phyloP scores from a whole-genome alignment of 495 filamentous ascomycete species.

The Elaphomyces granulatus region DNA sequence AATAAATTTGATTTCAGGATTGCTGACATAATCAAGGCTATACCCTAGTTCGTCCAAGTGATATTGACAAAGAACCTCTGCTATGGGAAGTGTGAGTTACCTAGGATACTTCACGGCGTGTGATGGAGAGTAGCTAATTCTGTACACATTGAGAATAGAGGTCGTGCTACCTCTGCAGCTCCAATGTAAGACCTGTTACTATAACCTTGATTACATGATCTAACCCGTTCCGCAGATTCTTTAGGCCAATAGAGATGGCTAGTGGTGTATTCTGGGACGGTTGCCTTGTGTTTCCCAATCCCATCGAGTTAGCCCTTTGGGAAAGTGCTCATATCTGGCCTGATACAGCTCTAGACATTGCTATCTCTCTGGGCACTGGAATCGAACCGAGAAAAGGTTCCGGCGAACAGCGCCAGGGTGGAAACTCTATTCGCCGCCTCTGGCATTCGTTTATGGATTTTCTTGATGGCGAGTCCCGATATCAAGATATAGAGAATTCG shows the following conservation, averaged over 20 bases:
- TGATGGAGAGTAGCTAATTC: slow-evolving; percentile 1
- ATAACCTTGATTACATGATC: slow-evolving; percentile 1
- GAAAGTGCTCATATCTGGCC: slow-evolving; percentile 15
- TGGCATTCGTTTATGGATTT: slow-evolving; percentile 12
- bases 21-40: slow-evolving; percentile 6
- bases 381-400: slow-evolving; percentile 7
- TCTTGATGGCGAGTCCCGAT: slow-evolving; percentile 8
- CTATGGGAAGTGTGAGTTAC: slow-evolving; percentile 14
- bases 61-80: slow-evolving; percentile 7
- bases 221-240: slow-evolving; percentile 7
- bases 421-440: slow-evolving; percentile 11
- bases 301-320: slow-evolving; percentile 17
- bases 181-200: slow-evolving; percentile 7
- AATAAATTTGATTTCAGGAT: background rate
- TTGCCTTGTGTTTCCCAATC: slow-evolving; percentile 21
- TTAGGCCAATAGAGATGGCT: slow-evolving; percentile 9
- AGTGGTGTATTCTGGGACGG: slow-evolving; percentile 20
- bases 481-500: slow-evolving; percentile 3
- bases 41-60: slow-evolving; percentile 3
- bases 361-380: slow-evolving; percentile 17
- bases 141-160: slow-evolving; percentile 13
- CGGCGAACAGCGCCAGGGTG: slow-evolving; percentile 3
- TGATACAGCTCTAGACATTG: slow-evolving; percentile 8
- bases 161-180: slow-evolving; percentile 15
- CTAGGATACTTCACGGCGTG: background rate